phyloP scores from a whole-genome alignment of 495 filamentous ascomycete genomes.

The Choiromyces venosus region DNA sequence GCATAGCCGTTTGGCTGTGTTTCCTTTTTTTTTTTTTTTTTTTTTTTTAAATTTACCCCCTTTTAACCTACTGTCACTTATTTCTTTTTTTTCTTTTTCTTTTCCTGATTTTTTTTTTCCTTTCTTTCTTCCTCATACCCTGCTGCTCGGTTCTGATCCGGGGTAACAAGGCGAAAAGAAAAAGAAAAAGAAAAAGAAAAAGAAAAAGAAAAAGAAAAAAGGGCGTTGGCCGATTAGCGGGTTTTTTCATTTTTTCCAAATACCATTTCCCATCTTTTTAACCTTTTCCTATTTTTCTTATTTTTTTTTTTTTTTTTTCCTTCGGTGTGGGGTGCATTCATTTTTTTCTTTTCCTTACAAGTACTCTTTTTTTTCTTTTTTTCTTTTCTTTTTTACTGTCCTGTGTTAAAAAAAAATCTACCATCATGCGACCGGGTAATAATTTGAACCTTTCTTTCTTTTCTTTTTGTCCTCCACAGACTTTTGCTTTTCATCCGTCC shows the following conservation, averaged over 20 bases:
- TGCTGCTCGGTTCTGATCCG: constrained; percentile 34
- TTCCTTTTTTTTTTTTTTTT: constrained; percentile 41
- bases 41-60: constrained; percentile 32
- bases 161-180: constrained; percentile 39
- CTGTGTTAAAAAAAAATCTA: constrained; percentile 11
- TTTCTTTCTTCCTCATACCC: constrained; percentile 32
- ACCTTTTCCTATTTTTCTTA: background rate
- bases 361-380: constrained; percentile 22
- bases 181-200: constrained; percentile 18
- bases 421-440: background rate
- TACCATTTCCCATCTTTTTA: constrained; percentile 5
- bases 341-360: background rate
- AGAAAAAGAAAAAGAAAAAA: constrained; percentile 23
- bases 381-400: constrained; percentile 17
- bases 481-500: constrained; percentile 1
- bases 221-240: constrained; percentile 39
- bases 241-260: constrained; percentile 30
- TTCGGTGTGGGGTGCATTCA: constrained; percentile 3
- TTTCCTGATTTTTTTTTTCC: constrained; percentile 33
- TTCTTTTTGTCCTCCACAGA: background rate
- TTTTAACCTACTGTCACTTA: constrained; percentile 24
- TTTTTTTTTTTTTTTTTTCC: background rate
- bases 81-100: constrained; percentile 9
- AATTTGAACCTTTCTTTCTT: background rate
- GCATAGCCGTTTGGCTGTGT: constrained; percentile 43